phyloP scores from a whole-genome alignment of 2,329 filamentous ascomycete species.

The Aspergillus ustus region DNA sequence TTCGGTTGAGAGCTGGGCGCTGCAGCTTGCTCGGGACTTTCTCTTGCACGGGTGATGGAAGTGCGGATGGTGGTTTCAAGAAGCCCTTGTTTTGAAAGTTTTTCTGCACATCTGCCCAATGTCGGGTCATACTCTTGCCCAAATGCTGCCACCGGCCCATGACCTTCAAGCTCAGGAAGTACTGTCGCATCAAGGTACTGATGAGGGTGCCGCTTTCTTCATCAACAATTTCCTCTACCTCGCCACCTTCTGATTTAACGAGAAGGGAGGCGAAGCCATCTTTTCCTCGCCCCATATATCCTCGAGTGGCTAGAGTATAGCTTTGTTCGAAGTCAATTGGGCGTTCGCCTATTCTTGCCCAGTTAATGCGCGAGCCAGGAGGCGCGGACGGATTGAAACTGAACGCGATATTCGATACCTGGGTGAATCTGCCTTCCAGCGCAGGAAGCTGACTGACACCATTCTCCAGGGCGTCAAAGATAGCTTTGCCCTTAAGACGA shows the following conservation, averaged over 20 bases:
- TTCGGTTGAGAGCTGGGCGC: slow-evolving; percentile 30
- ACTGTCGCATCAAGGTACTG: slow-evolving; percentile 83
- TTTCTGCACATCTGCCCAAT: slow-evolving; percentile 70
- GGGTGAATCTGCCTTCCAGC: slow-evolving; percentile 81
- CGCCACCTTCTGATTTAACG: slow-evolving; percentile 75
- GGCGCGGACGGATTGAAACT: slow-evolving; percentile 69
- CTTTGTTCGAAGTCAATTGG: slow-evolving; percentile 65
- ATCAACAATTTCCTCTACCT: slow-evolving; percentile 75
- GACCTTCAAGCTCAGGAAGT: slow-evolving; percentile 85
- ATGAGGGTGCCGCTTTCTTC: slow-evolving; percentile 89
- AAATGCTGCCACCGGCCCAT: slow-evolving; percentile 79
- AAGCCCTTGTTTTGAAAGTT: slow-evolving; percentile 61
- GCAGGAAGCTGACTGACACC: slow-evolving; percentile 79
- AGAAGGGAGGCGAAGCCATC: slow-evolving; percentile 81
- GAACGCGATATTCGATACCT: slow-evolving; percentile 83
- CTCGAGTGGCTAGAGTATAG: slow-evolving; percentile 78
- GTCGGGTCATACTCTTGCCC: slow-evolving; percentile 63
- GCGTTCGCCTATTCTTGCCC: slow-evolving; percentile 63
- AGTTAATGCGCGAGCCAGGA: slow-evolving; percentile 66
- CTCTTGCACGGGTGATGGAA: slow-evolving; percentile 33
- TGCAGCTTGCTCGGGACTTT: slow-evolving; percentile 27
- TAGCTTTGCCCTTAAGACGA: slow-evolving; percentile 69
- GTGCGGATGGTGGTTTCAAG: slow-evolving; percentile 48
- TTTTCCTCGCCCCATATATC: slow-evolving; percentile 88
- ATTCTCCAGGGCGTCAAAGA: slow-evolving; percentile 83